Conservation (phyloP, 371 early-diverging fungal species). For the Saksenaea vasiformis region DNA sequence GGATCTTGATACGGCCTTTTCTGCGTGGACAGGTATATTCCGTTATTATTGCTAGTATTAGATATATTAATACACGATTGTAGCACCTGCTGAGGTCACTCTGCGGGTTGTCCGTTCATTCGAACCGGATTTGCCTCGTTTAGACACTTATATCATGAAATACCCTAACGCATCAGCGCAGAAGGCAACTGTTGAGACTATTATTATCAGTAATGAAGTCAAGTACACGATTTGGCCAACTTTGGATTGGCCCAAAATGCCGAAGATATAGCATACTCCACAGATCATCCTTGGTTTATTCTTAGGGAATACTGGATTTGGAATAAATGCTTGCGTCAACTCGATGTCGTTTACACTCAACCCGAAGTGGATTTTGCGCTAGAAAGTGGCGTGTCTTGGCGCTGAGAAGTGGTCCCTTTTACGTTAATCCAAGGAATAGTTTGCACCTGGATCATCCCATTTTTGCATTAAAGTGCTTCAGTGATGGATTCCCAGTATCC, state of each 20-base stretch:
- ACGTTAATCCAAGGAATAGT: too few relatives aligned
- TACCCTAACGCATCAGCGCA: conserved; percentile 25
- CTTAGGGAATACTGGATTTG: too few relatives aligned
- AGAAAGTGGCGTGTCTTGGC: too few relatives aligned
- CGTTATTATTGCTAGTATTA: neutral
- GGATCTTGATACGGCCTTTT: conserved; percentile 27
- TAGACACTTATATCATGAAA: conserved; percentile 48
- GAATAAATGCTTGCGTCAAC: too few relatives aligned
- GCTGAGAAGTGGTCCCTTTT: too few relatives aligned
- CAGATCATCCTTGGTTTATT: neutral
- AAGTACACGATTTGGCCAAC: conserved; percentile 5
- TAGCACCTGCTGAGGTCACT: conserved; percentile 28
- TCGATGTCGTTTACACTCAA: too few relatives aligned
- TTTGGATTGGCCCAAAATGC: neutral
- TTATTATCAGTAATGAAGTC: neutral
- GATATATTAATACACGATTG: neutral
- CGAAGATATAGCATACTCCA: neutral
- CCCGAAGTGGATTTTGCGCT: too few relatives aligned
- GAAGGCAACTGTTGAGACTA: neutral
- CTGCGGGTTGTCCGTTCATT: conserved; percentile 45
- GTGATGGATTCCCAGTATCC: too few relatives aligned
- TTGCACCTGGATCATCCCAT: too few relatives aligned
- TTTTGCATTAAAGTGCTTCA: too few relatives aligned
- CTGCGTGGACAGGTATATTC: conserved; percentile 44
- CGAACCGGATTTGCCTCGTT: conserved; percentile 46